phyloP scores from a whole-genome alignment of 2,329 filamentous ascomycete species.

The Graphilbum fragrans region DNA sequence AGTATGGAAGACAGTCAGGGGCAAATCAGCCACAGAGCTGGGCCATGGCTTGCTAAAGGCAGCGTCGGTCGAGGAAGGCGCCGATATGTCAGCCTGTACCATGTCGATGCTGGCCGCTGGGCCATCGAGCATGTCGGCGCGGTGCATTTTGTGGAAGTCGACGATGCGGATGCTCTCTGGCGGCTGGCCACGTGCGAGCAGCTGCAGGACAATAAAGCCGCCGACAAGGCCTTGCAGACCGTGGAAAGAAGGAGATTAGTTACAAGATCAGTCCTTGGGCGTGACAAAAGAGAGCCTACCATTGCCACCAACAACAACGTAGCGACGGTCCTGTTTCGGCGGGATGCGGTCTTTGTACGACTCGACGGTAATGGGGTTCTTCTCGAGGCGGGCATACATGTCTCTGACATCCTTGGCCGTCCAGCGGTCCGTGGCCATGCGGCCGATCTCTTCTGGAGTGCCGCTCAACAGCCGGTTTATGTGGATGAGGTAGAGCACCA shows the following conservation, averaged over 20 bases:
- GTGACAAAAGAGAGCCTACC: slow-evolving; percentile 16
- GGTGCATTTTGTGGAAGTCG: slow-evolving; percentile 28
- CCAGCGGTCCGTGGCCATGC: slow-evolving; percentile 18
- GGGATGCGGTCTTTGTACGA: slow-evolving; percentile 18
- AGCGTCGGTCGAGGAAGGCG: slow-evolving; percentile 20
- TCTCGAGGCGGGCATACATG: slow-evolving; percentile 19
- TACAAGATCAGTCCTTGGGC: background rate
- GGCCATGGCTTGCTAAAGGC: slow-evolving; percentile 33
- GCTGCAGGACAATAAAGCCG: slow-evolving; percentile 33
- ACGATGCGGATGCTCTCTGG: slow-evolving; percentile 33
- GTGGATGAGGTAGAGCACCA: slow-evolving; percentile 12
- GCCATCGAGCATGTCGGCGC: slow-evolving; percentile 24
- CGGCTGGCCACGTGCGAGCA: slow-evolving; percentile 32
- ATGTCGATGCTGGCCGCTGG: slow-evolving; percentile 22
- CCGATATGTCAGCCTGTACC: slow-evolving; percentile 31
- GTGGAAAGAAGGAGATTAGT: background rate
- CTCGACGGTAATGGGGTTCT: slow-evolving; percentile 14
- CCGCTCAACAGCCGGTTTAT: slow-evolving; percentile 19
- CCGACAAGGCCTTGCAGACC: slow-evolving; percentile 22
- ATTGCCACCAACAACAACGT: slow-evolving; percentile 24
- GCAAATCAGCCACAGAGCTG: slow-evolving; percentile 20
- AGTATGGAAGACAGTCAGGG: slow-evolving; percentile 37
- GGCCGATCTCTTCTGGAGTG: slow-evolving; percentile 17
- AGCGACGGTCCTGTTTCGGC: slow-evolving; percentile 21
- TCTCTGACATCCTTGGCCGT: slow-evolving; percentile 17